Evolutionary conservation across 2,329 filamentous ascomycete species (phyloP).

Genomic region (Colletotrichum lini): DNA sequence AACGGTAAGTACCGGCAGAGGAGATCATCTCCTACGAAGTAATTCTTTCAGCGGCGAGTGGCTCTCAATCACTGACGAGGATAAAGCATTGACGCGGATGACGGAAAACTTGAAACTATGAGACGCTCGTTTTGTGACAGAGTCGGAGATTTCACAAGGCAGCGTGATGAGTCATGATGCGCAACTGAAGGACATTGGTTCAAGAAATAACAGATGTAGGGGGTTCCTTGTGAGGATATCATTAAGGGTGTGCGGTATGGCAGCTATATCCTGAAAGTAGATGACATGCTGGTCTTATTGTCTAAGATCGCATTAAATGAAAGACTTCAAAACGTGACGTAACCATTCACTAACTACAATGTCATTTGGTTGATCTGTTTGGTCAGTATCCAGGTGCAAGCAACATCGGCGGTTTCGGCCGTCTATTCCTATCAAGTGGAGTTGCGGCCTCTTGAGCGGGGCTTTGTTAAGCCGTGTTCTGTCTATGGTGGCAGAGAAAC

Average conservation of each 20-base stretch:
- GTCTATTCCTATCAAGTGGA: background rate
- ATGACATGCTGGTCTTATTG: background rate
- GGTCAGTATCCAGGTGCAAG: background rate
- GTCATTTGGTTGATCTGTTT: background rate
- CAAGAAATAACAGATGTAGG: background rate
- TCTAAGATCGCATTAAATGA: background rate
- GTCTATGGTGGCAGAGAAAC: background rate
- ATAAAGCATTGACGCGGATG: background rate
- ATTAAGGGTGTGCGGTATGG: background rate
- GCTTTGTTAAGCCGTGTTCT: background rate
- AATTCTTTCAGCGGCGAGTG: background rate
- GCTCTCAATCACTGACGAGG: background rate
- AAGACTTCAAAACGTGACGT: background rate
- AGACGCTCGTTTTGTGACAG: background rate
- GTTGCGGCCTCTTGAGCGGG: background rate
- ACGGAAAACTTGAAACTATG: background rate
- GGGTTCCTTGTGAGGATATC: background rate
- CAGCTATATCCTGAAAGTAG: background rate
- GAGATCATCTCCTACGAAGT: background rate
- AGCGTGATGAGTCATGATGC: conserved; percentile 24
- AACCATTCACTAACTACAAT: background rate
- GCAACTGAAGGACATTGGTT: background rate
- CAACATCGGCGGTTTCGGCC: background rate
- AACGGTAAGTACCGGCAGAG: background rate
- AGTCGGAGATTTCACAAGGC: background rate